Base-by-base conservation (phyloP, 2,329 filamentous ascomycete genomes). In the Nothophaeocryptopus gaeumannii region DNA sequence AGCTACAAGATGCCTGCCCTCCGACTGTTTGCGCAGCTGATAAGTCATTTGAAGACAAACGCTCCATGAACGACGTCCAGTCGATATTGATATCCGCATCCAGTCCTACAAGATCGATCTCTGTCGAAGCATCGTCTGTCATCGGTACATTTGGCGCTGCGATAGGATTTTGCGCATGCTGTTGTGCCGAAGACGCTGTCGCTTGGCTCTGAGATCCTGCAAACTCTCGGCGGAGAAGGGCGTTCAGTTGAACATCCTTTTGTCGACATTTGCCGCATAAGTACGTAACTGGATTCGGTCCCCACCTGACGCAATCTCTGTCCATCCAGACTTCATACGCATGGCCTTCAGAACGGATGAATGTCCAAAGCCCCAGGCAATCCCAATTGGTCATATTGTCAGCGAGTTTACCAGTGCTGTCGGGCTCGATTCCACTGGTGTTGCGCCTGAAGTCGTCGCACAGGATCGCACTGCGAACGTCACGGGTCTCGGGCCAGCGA, bases 401-500 rank as follows among this genome's bases (percentile, higher is more conserved):
- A 31, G 20, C 20, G 20, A 26, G 20, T 26, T 7, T 26, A 7
- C 20, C 4, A 4, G 20, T 26, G 20, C 7, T 26, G 20, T 26
- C 20, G 20, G 20, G 20, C 3, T 26, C 20, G 20, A 7, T 7
- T 26, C 20, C 20, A 26, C 20, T 26, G 37, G 42, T 12, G 3
- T 33, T 12, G 9, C 35, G n/a, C 34, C 43, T 39, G 37, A 56
- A 54, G 11, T 35, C 31, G n/a, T 54, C 31, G 37, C 54, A 54
- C 35, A 54, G 36, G 36, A 40, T 32, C 13, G 39, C 51, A 30
- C 35, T 29, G 8, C 41, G 40, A 16, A 51, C 15, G 26, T 45
- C 36, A 16, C 35, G 33, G 14, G 45, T 51, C 9, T 47, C 44
- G 14, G 54, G 54, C 46, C 41, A 56, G 13, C 47, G 47, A 31